Evolutionary conservation across 371 early-diverging fungal genomes (phyloP).

Genomic region (Phascolomyces articulosus): DNA sequence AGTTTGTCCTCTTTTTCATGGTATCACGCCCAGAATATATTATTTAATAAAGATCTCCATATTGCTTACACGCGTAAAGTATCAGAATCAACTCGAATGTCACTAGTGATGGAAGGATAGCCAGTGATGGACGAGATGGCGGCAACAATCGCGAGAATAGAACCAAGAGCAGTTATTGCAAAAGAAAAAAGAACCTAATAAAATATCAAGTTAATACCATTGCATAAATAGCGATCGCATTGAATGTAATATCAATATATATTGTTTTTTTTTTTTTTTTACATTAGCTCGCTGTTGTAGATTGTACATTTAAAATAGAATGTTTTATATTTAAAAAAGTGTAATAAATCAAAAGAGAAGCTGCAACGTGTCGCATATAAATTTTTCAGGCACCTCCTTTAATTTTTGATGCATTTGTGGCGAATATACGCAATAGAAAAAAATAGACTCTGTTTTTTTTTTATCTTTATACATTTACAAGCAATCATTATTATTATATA

Average conservation of each 20-base stretch:
- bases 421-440: neutral
- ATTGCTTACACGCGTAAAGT: slow-evolving; percentile 58
- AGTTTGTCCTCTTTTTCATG: neutral
- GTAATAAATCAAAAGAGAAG: neutral
- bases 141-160: slow-evolving; percentile 62
- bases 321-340: neutral
- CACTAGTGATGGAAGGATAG: slow-evolving; percentile 39
- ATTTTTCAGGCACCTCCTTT: slow-evolving; percentile 1
- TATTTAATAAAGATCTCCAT: neutral
- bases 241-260: neutral
- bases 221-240: too few species aligned
- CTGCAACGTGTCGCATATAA: neutral
- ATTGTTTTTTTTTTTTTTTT: slow-evolving; percentile 1
- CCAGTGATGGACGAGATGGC: slow-evolving; percentile 46
- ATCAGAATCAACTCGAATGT: slow-evolving; percentile 48
- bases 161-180: slow-evolving; percentile 65
- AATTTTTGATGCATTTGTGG: neutral
- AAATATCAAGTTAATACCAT: neutral
- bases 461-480: too few species aligned
- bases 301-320: slow-evolving; percentile 49
- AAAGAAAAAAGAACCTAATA: slow-evolving; percentile 64
- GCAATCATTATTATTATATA: neutral
- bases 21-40: too few species aligned
- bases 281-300: slow-evolving; percentile 65
- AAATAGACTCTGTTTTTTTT: too few species aligned